phyloP scores from a whole-genome alignment of 2,329 filamentous ascomycete species.

The Verticillium dahliae region DNA sequence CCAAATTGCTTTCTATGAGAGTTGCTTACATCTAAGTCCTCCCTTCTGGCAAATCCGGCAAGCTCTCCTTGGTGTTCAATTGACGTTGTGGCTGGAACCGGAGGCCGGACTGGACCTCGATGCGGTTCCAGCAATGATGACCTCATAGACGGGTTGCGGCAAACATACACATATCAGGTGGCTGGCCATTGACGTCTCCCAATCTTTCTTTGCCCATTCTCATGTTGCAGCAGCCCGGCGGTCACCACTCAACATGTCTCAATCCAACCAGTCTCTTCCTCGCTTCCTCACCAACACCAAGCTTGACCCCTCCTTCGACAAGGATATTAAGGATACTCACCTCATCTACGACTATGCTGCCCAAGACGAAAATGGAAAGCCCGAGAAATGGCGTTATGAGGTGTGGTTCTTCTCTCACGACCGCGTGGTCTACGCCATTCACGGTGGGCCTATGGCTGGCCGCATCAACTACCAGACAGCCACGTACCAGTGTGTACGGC shows the following conservation, averaged over 20 bases:
- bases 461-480: constrained; percentile 46
- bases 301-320: constrained; percentile 29
- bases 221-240: background rate
- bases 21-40: background rate
- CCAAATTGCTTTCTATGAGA: background rate
- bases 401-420: constrained; percentile 53
- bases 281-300: constrained; percentile 11
- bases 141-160: background rate
- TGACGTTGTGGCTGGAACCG: background rate
- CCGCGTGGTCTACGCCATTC: constrained; percentile 51
- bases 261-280: constrained; percentile 3
- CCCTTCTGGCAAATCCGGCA: background rate
- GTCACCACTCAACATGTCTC: background rate
- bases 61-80: background rate
- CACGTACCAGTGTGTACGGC: constrained; percentile 50
- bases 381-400: constrained; percentile 55
- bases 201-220: background rate
- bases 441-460: constrained; percentile 53
- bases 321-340: constrained; percentile 46
- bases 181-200: too few relatives aligned
- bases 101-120: background rate
- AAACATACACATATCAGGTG: background rate
- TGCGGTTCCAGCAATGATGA: background rate
- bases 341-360: constrained; percentile 52
- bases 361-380: constrained; percentile 36